Conservation (phyloP, 2,329 filamentous ascomycete genomes). For the Ascochyta viciae-villosae region DNA sequence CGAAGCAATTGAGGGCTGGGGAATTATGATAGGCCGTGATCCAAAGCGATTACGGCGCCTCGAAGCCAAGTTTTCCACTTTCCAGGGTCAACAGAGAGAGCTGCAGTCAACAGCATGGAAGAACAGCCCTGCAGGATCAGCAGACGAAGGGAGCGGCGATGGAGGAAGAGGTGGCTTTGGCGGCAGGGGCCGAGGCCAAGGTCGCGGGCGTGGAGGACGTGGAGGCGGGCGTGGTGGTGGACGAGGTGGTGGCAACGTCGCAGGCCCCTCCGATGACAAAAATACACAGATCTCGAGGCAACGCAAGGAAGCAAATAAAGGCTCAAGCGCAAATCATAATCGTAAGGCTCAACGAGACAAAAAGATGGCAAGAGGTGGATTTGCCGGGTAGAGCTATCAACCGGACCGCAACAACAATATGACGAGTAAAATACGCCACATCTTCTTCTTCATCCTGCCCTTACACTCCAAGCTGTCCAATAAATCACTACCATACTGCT, state of each 20-base stretch:
- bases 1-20: slow-evolving; percentile 94
- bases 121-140: slow-evolving; percentile 60
- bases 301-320: slow-evolving; percentile 83
- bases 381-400: slow-evolving; percentile 46
- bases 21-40: slow-evolving; percentile 80
- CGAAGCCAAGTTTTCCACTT: slow-evolving; percentile 72
- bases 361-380: slow-evolving; percentile 67
- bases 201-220: slow-evolving; percentile 41
- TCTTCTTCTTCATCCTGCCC: neutral
- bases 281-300: slow-evolving; percentile 74
- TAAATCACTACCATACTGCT: no score
- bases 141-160: slow-evolving; percentile 57
- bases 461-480: no score
- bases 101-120: slow-evolving; percentile 70
- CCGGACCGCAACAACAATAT: neutral
- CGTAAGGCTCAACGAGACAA: slow-evolving; percentile 72
- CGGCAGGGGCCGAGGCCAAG: slow-evolving; percentile 46
- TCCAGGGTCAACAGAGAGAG: slow-evolving; percentile 70
- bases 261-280: slow-evolving; percentile 71
- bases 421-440: neutral
- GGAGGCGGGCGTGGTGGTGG: slow-evolving; percentile 42
- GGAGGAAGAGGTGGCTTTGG: slow-evolving; percentile 54
- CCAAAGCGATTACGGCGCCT: slow-evolving; percentile 71
- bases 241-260: slow-evolving; percentile 61
- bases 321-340: slow-evolving; percentile 84